Percentiles rank a stretch among this genome's conserved stretches.
Evolutionary conservation across 176 grass and related monocot genomes (phyloP).

Genomic region (Cenchrus purpureus): DNA sequence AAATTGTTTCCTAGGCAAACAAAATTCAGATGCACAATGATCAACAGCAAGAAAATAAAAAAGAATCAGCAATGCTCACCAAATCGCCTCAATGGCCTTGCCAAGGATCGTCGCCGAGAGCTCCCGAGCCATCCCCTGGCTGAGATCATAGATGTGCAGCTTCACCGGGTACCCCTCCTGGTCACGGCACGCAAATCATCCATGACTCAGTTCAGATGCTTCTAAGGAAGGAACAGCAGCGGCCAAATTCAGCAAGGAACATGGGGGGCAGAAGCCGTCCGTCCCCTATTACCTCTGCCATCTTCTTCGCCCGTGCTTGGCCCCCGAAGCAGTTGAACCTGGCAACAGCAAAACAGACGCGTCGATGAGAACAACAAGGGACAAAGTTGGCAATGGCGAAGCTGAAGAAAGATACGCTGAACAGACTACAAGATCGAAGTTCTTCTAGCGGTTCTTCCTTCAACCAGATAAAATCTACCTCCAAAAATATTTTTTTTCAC

Average conservation of each 20-base stretch:
- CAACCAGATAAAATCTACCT: background rate
- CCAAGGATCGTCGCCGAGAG: slow-evolving; percentile 64
- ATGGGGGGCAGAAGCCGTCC: background rate
- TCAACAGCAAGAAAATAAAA: background rate
- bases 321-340: slow-evolving; percentile 67
- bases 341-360: slow-evolving; percentile 22
- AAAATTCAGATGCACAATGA: background rate
- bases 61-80: slow-evolving; percentile 43
- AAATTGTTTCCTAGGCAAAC: background rate
- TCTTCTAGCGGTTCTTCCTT: background rate
- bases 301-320: slow-evolving; percentile 55
- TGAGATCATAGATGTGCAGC: slow-evolving; percentile 86
- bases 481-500: background rate
- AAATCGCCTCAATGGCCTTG: slow-evolving; percentile 79
- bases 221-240: background rate
- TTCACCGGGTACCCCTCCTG: slow-evolving; percentile 91
- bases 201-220: background rate
- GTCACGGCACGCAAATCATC: slow-evolving; percentile 24
- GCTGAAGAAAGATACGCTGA: background rate
- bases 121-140: slow-evolving; percentile 77
- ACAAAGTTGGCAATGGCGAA: background rate
- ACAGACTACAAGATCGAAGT: background rate
- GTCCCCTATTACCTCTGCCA: slow-evolving; percentile 61
- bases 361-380: background rate
- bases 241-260: background rate